Percentiles rank a stretch among this genome's conserved stretches.
These are phyloP conservation scores for Tetrapisispora taiwanensis DNA, from an alignment of 805 yeast species.

Conservation along the genomic window DNA sequence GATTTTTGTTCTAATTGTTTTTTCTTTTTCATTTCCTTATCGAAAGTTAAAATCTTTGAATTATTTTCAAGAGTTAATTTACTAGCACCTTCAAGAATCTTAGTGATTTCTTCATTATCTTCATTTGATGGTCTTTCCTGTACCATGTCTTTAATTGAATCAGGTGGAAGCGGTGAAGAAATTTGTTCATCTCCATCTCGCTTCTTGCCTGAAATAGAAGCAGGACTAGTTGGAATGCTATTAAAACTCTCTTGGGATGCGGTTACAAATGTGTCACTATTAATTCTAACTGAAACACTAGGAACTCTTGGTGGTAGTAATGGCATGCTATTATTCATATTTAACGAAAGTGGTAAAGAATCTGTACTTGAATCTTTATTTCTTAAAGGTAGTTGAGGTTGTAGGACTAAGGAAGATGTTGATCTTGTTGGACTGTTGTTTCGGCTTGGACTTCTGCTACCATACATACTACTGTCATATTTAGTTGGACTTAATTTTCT, in stretches of 20 bases:
- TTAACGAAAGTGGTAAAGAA: conserved; percentile 5
- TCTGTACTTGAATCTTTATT: not conserved
- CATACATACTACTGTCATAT: conserved; percentile 3
- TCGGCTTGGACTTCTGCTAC: conserved; percentile 7
- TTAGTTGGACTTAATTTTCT: conserved; percentile 20
- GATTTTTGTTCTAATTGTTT: conserved; percentile 9
- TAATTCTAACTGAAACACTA: conserved; percentile 10
- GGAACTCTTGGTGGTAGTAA: conserved; percentile 8
- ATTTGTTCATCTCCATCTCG: not conserved
- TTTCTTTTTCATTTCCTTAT: conserved; percentile 19
- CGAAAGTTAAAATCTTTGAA: conserved; percentile 23
- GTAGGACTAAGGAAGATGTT: not conserved
- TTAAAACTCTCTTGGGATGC: not conserved
- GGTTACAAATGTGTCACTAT: conserved; percentile 9
- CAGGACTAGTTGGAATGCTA: not conserved
- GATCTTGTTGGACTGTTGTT: conserved; percentile 8
- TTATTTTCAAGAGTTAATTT: conserved; percentile 7
- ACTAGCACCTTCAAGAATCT: conserved; percentile 1
- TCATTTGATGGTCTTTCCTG: conserved; percentile 9
- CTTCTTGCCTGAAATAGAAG: not conserved
- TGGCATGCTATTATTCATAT: conserved; percentile 3
- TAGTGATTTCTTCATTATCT: conserved; percentile 4
- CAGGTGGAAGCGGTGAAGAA: conserved; percentile 1
- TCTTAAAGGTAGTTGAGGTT: conserved; percentile 6
- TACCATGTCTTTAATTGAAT: conserved; percentile 14